A percentile compares a stretch with the other conserved stretches of the same genome.
phyloP scores from a whole-genome alignment of 148 eudicot species.

The Beta vulgaris region DNA sequence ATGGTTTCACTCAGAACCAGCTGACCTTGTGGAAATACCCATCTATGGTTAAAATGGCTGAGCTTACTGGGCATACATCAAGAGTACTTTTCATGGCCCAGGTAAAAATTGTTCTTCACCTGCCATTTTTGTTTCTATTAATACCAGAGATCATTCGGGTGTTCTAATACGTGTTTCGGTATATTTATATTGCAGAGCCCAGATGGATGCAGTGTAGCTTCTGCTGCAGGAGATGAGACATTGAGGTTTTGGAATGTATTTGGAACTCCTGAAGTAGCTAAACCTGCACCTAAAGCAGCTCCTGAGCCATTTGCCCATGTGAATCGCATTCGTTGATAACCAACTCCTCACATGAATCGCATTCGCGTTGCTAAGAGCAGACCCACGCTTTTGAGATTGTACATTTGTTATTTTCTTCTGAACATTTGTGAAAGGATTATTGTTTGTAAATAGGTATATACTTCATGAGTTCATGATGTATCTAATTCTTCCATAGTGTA shows the following conservation, averaged over 20 bases:
- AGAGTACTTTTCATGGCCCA: constrained; percentile 93
- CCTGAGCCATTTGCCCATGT: constrained; percentile 73
- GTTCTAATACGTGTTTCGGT: constrained; percentile 4
- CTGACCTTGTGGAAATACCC: constrained; percentile 96
- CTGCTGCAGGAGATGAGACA: constrained; percentile 86
- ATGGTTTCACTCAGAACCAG: constrained; percentile 89
- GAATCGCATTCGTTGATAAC: constrained; percentile 60
- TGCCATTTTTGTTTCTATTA: not conserved
- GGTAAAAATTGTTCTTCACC: constrained; percentile 29
- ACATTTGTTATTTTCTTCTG: constrained; percentile 16
- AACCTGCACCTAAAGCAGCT: constrained; percentile 62
- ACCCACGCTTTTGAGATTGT: not conserved
- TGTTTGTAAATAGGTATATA: not conserved
- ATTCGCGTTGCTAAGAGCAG: not conserved
- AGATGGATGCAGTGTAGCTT: constrained; percentile 89
- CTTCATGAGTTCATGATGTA: no score
- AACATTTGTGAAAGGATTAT: not conserved
- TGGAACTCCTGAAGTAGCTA: constrained; percentile 83
- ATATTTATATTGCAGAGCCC: constrained; percentile 57
- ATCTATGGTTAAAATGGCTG: constrained; percentile 88
- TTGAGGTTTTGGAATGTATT: constrained; percentile 86
- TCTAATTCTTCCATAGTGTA: not conserved
- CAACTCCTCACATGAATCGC: not conserved
- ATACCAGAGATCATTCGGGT: no score
- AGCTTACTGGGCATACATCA: constrained; percentile 90